These are phyloP conservation scores for Eurotiales sp. DNA, from an alignment of 2,329 filamentous ascomycete genomes.

Conservation along the genomic window DNA sequence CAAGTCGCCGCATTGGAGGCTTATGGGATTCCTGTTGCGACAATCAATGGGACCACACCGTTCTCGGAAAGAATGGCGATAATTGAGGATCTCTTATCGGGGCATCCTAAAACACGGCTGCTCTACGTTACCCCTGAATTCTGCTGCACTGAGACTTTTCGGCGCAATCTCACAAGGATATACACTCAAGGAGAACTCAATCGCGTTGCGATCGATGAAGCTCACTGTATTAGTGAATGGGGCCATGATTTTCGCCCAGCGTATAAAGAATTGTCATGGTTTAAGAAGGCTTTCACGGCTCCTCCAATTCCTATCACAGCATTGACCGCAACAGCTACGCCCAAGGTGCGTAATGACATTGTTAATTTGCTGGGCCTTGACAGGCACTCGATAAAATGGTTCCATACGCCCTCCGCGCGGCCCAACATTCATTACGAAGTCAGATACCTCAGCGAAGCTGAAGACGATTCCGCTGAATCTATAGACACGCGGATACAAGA, in stretches of 20 bases:
- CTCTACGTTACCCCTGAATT: constrained; percentile 93
- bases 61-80: constrained; percentile 63
- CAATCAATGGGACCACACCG: constrained; percentile 80
- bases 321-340: constrained; percentile 85
- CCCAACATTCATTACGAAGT: constrained; percentile 90
- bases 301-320: constrained; percentile 88
- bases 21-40: constrained; percentile 73
- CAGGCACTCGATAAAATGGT: constrained; percentile 61
- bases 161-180: constrained; percentile 67
- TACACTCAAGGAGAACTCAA: constrained; percentile 80
- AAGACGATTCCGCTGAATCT: constrained; percentile 26
- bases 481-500: constrained; percentile 68
- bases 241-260: constrained; percentile 94
- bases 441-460: constrained; percentile 51
- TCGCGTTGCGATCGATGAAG: constrained; percentile 86
- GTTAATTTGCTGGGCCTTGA: constrained; percentile 70
- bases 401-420: constrained; percentile 78
- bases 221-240: constrained; percentile 97
- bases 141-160: constrained; percentile 73
- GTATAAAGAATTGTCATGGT: constrained; percentile 83
- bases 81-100: constrained; percentile 76
- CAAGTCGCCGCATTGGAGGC: constrained; percentile 77
- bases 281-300: constrained; percentile 62
- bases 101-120: constrained; percentile 76
- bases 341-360: constrained; percentile 76